phyloP scores from a whole-genome alignment of 1,284 basidiomycete genomes.

The Naganishia albida region DNA sequence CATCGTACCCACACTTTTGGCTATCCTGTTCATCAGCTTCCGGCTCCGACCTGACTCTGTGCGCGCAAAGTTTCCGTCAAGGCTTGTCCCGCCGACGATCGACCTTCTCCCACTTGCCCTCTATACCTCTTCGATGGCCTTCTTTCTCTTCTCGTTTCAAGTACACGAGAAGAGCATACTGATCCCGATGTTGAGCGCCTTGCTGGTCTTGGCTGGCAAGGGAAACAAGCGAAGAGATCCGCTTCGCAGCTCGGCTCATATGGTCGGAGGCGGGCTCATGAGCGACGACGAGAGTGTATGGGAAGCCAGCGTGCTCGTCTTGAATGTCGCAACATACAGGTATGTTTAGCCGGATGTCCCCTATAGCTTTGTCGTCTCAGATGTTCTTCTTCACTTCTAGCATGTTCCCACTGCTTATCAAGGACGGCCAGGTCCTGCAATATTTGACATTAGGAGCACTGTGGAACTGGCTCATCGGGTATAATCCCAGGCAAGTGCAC shows the following conservation, averaged over 20 bases:
- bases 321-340: constrained; percentile 89
- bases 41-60: constrained; percentile 8
- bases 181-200: constrained; percentile 81
- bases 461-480: constrained; percentile 83
- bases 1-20: constrained; percentile 44
- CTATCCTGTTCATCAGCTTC: constrained; percentile 31
- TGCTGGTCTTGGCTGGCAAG: constrained; percentile 68
- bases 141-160: constrained; percentile 94
- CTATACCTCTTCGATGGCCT: constrained; percentile 62
- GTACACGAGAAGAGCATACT: constrained; percentile 93
- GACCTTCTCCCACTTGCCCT: constrained; percentile 46
- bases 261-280: neutral
- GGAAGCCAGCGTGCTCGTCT: constrained; percentile 74
- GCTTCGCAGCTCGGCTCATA: neutral
- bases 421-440: constrained; percentile 74
- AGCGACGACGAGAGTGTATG: constrained; percentile 57
- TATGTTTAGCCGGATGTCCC: constrained; percentile 51
- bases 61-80: constrained; percentile 4
- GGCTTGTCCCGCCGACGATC: constrained; percentile 36
- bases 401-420: constrained; percentile 84
- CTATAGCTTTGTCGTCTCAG: too few relatives aligned
- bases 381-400: constrained; percentile 59
- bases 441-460: constrained; percentile 67
- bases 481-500: constrained; percentile 56
- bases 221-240: constrained; percentile 43